Evolutionary conservation across 2,329 filamentous ascomycete genomes (phyloP), one percentile per base, ranked within the genome.

Genomic region (Stagonosporopsis rhizophila): DNA sequence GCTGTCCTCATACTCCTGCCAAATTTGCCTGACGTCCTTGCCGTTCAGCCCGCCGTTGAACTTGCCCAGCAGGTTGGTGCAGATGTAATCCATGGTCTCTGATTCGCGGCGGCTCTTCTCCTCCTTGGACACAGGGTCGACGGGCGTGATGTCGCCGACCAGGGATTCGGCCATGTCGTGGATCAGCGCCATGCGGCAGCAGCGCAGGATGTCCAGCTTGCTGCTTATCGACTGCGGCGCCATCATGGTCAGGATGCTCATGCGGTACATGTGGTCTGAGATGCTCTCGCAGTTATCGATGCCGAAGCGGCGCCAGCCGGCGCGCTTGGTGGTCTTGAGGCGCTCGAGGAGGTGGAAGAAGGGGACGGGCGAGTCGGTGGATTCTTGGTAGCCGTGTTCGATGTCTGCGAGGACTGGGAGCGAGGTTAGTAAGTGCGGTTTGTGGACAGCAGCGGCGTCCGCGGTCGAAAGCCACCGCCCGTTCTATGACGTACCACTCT

Each of bases 231-330:
- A 79, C 0, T 90, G 83, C 1, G 95, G 94, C 2, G 92, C 92
- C 63, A 97, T 86, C 88, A 99, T 91, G 62, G 91, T 92, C 76
- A 99, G 92, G 66, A 99, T 85, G 45, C 93, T 92, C 95, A 99
- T 99, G 79, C 95, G 92, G 79, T 98, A 99, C 95, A 99, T 99
- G 83, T 99, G 95, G 80, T 99, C 95, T 50, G 91, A 85, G 72
- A 99, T 97, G 2, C 92, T 96, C 78, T 99, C 95, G 74, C 91
- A 90, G 55, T 78, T 63, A 53, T 75, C 65, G 64, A 99, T 92
- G 35, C 87, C 87, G 74, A 97, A 97, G 34, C 95, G 87, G 52
- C 90, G 86, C 95, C 95, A 99, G 63, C 95, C 95, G 78, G 97
- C 95, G 58, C 95, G 89, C 77, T 96, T 96, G 59, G 91, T 96